Conservation (phyloP, 2,329 filamentous ascomycete genomes). For the Mycosphaerella sp. region DNA sequence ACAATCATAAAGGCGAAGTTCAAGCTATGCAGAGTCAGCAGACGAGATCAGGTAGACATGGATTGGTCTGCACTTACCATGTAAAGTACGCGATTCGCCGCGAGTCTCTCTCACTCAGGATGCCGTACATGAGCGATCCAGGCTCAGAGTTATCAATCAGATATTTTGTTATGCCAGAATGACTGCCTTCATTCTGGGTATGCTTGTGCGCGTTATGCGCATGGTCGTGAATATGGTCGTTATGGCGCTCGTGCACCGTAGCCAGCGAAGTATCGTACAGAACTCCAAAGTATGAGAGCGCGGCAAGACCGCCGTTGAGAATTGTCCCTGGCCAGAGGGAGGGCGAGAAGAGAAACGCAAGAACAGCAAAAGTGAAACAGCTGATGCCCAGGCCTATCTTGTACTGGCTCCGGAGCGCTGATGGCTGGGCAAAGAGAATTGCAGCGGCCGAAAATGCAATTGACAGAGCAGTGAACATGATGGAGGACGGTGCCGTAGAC, state of each 20-base stretch:
- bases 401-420: constrained; percentile 36
- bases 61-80: constrained; percentile 51
- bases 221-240: constrained; percentile 31
- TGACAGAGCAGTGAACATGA: constrained; percentile 38
- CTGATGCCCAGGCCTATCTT: constrained; percentile 33
- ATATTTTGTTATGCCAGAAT: constrained; percentile 64
- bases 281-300: constrained; percentile 36
- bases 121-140: constrained; percentile 75
- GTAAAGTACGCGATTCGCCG: constrained; percentile 97
- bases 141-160: constrained; percentile 63
- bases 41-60: constrained; percentile 2
- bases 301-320: constrained; percentile 31
- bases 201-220: constrained; percentile 26
- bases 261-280: constrained; percentile 36
- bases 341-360: constrained; percentile 34
- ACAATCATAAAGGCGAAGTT: constrained; percentile 95
- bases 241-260: constrained; percentile 27
- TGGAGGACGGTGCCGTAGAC: constrained; percentile 30
- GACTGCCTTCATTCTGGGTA: constrained; percentile 39
- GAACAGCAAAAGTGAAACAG: constrained; percentile 29
- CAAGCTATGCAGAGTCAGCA: constrained; percentile 51
- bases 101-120: constrained; percentile 86
- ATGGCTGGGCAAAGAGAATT: constrained; percentile 39
- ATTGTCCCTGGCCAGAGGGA: constrained; percentile 33
- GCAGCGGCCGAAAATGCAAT: constrained; percentile 40